These are phyloP conservation scores for Leccinum incarnatum DNA, from an alignment of 768 basidiomycete species.

Conservation along the genomic window DNA sequence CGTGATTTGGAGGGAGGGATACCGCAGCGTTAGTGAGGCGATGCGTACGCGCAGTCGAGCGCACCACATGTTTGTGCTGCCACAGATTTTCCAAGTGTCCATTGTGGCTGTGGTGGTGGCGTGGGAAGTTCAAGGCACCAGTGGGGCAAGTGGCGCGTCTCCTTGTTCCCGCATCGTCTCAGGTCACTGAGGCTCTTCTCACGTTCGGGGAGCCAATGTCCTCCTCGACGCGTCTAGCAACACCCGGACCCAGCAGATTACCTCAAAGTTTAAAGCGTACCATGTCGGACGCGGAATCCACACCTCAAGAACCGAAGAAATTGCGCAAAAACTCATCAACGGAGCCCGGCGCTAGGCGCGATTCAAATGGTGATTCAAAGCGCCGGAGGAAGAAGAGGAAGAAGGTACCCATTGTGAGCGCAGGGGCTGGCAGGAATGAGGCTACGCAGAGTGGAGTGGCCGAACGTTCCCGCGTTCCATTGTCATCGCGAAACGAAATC, in stretches of 20 bases:
- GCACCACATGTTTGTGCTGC: too few relatives aligned
- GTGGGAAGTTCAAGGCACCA: slow-evolving; percentile 19
- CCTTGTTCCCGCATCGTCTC: not conserved
- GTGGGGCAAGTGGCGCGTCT: slow-evolving; percentile 1
- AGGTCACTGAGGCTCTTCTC: not conserved
- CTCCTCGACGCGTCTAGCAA: slow-evolving; percentile 20
- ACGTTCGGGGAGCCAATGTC: slow-evolving; percentile 20
- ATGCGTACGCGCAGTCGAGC: too few relatives aligned
- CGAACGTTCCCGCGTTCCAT: slow-evolving; percentile 16
- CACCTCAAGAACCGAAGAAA: slow-evolving; percentile 24
- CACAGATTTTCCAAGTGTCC: too few relatives aligned
- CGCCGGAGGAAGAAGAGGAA: slow-evolving; percentile 30
- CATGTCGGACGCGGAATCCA: slow-evolving; percentile 26
- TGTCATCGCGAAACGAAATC: slow-evolving; percentile 25
- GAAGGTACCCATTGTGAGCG: slow-evolving; percentile 25
- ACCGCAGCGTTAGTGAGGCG: too few relatives aligned
- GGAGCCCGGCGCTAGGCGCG: slow-evolving; percentile 16
- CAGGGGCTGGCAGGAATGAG: slow-evolving; percentile 11
- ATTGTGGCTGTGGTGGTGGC: slow-evolving; percentile 15
- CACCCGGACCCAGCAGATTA: slow-evolving; percentile 14
- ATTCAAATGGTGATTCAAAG: slow-evolving; percentile 23
- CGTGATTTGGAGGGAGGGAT: too few relatives aligned
- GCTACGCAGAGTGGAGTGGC: slow-evolving; percentile 1
- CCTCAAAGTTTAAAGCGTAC: slow-evolving; percentile 12
- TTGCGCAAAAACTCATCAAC: slow-evolving; percentile 18